Evolutionary conservation across 306 rosid species (phyloP).

Genomic region (Rosa chinensis): DNA sequence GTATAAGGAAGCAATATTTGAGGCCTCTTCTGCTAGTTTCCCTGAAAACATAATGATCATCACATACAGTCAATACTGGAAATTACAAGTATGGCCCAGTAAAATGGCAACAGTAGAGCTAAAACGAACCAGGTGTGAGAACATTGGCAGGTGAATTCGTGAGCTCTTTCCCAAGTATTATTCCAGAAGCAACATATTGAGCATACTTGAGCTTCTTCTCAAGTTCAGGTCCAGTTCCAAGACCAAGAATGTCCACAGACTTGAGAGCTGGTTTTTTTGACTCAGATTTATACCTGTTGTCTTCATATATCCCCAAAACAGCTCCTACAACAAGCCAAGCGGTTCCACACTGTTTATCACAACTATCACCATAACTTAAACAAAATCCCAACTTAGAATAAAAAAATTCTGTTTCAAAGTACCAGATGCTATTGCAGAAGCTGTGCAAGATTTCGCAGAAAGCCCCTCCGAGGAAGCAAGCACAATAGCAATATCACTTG

Average conservation of each 20-base stretch:
- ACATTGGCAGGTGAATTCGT: constrained; percentile 97
- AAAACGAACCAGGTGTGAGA: constrained; percentile 85
- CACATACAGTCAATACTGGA: constrained; percentile 22
- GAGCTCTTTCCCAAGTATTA: constrained; percentile 88
- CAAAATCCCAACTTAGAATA: constrained; percentile 5
- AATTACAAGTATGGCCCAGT: background rate
- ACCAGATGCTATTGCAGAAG: constrained; percentile 89
- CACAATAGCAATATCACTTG: constrained; percentile 66
- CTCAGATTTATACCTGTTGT: constrained; percentile 74
- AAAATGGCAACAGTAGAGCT: background rate
- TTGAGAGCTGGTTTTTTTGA: constrained; percentile 68
- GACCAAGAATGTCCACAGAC: constrained; percentile 81
- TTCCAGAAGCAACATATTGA: constrained; percentile 69
- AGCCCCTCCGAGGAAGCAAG: constrained; percentile 76
- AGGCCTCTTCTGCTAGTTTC: constrained; percentile 87
- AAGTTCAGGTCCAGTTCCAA: constrained; percentile 79
- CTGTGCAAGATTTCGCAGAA: constrained; percentile 56
- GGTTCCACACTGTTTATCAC: constrained; percentile 21
- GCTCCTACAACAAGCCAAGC: constrained; percentile 57
- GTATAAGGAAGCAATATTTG: constrained; percentile 73
- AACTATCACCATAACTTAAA: background rate
- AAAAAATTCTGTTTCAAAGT: constrained; percentile 17
- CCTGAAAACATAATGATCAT: constrained; percentile 43
- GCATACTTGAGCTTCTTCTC: constrained; percentile 89
- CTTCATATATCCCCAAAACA: constrained; percentile 80